These are phyloP conservation scores for Penicillium soppii DNA, from an alignment of 495 filamentous ascomycete species.

Conservation along the genomic window DNA sequence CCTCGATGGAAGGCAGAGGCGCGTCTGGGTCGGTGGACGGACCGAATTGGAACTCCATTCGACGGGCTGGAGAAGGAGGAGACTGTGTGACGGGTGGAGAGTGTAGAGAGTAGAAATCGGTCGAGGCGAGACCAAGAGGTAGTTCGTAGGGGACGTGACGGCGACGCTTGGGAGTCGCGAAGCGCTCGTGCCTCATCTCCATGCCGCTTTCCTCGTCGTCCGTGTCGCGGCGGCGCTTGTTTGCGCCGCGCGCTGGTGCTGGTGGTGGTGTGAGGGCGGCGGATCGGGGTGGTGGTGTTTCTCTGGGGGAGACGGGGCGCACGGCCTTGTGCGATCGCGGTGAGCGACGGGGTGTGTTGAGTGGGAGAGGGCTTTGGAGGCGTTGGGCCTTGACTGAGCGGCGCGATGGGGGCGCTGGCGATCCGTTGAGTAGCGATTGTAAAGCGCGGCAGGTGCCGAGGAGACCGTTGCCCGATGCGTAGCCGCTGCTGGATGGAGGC, in stretches of 20 bases:
- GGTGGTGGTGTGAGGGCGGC: constrained; percentile 31
- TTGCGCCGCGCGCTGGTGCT: constrained; percentile 47
- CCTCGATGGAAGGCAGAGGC: constrained; percentile 43
- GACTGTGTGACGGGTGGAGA: constrained; percentile 42
- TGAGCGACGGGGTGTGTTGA: constrained; percentile 52
- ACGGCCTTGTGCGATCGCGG: constrained; percentile 41
- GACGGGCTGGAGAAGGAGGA: constrained; percentile 33
- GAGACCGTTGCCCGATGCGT: constrained; percentile 56
- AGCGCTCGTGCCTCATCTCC: constrained; percentile 40
- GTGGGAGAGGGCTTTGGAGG: constrained; percentile 50
- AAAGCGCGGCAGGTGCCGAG: constrained; percentile 69
- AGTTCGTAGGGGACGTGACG: constrained; percentile 65
- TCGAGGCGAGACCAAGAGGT: constrained; percentile 63
- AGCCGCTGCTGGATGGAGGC: constrained; percentile 53
- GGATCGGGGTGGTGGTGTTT: constrained; percentile 26
- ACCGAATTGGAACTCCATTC: constrained; percentile 7
- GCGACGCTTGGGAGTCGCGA: constrained; percentile 67
- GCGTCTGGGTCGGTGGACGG: constrained; percentile 31
- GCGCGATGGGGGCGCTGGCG: constrained; percentile 37
- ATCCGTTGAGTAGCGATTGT: constrained; percentile 60
- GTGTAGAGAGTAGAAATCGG: constrained; percentile 61
- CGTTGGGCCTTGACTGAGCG: constrained; percentile 38
- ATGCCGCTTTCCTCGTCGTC: constrained; percentile 51
- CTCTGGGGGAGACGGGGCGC: constrained; percentile 35
- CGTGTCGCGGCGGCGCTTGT: constrained; percentile 61